Evolutionary conservation across 164 flowering plant species (phyloP).

Genomic region (Annona squamosa): DNA sequence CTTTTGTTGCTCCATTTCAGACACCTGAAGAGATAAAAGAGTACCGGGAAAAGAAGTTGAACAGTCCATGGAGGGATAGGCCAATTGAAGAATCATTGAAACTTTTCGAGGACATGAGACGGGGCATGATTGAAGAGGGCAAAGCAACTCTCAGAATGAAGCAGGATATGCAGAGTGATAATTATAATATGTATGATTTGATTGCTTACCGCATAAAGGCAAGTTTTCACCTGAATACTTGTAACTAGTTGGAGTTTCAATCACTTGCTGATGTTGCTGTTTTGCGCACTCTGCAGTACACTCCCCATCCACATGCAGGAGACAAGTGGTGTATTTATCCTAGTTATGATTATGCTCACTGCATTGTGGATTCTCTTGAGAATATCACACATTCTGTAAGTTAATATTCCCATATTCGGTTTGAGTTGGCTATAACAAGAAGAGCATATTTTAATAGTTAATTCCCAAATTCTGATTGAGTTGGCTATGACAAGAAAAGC

Average conservation of each 20-base stretch:
- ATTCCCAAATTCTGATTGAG: background rate
- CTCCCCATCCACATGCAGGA: conserved; percentile 95
- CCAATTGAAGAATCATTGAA: conserved; percentile 82
- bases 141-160: conserved; percentile 97
- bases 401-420: background rate
- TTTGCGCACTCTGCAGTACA: conserved; percentile 47
- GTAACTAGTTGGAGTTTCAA: background rate
- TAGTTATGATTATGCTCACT: conserved; percentile 95
- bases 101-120: conserved; percentile 86
- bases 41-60: conserved; percentile 83
- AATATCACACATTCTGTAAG: conserved; percentile 94
- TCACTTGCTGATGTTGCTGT: background rate
- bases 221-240: conserved; percentile 16
- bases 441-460: background rate
- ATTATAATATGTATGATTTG: conserved; percentile 91
- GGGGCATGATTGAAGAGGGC: conserved; percentile 83
- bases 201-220: conserved; percentile 98
- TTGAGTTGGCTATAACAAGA: background rate
- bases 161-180: conserved; percentile 99
- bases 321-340: conserved; percentile 98
- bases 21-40: conserved; percentile 87
- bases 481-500: background rate
- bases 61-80: conserved; percentile 98
- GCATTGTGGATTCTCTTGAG: conserved; percentile 96
- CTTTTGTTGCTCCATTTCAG: conserved; percentile 22